Conservation (phyloP, 441 rosid genomes). For the Hura crepitans region DNA sequence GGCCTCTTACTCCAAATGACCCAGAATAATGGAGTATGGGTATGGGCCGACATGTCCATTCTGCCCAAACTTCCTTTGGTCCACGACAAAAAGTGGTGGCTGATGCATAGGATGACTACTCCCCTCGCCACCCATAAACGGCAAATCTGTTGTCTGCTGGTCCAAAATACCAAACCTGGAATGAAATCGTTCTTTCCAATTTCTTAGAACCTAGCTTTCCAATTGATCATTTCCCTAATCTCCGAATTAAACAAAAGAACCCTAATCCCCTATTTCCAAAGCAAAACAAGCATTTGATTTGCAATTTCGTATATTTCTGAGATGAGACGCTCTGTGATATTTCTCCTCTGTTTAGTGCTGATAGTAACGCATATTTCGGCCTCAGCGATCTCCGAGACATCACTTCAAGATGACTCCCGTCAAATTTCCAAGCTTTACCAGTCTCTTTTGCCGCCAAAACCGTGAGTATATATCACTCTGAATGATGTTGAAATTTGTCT, state of each 20-base stretch:
- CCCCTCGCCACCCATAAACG: no score
- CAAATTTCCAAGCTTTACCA: slow-evolving; percentile 21
- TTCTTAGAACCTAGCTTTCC: neutral
- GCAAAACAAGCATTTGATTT: neutral
- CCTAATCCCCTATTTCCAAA: neutral
- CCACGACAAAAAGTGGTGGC: no score
- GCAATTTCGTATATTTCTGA: neutral
- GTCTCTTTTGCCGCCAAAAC: slow-evolving; percentile 39
- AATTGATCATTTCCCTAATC: no score
- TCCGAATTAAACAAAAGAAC: neutral
- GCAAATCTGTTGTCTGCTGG: neutral
- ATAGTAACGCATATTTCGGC: slow-evolving; percentile 31
- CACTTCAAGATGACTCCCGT: slow-evolving; percentile 27
- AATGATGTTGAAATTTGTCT: neutral
- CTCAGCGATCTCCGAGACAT: slow-evolving; percentile 39
- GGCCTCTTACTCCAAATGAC: no score
- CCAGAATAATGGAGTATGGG: no score
- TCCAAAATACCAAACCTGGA: no score
- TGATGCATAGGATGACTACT: no score
- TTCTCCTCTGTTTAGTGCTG: slow-evolving; percentile 30
- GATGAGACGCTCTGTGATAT: slow-evolving; percentile 49
- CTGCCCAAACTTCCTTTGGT: no score
- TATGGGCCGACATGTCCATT: no score
- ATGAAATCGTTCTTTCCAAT: neutral
- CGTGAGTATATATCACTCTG: slow-evolving; percentile 32